Evolutionary conservation across 768 basidiomycete species (phyloP).

Genomic region (Royoungia palumana): DNA sequence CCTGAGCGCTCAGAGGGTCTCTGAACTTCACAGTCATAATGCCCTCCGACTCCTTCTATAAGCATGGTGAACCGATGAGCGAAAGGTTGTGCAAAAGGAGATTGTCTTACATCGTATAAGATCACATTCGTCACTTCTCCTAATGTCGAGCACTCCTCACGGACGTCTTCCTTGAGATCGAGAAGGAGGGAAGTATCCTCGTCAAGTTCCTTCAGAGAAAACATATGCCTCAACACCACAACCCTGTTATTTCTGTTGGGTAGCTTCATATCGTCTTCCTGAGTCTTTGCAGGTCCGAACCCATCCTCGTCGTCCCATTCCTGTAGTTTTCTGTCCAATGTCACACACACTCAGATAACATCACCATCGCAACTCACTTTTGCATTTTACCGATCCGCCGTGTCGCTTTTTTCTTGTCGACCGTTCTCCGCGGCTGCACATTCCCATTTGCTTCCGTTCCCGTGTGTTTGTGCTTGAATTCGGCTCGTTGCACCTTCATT

Average conservation of each 20-base stretch:
- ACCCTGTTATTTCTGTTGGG: conserved; percentile 65
- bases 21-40: conserved; percentile 96
- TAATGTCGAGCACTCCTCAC: conserved; percentile 85
- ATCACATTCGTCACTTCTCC: conserved; percentile 97
- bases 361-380: conserved; percentile 46
- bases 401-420: conserved; percentile 76
- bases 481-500: conserved; percentile 74
- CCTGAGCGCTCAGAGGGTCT: conserved; percentile 88
- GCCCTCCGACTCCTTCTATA: conserved; percentile 86
- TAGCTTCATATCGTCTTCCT: conserved; percentile 46
- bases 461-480: conserved; percentile 69
- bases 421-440: conserved; percentile 52
- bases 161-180: conserved; percentile 94
- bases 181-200: conserved; percentile 82
- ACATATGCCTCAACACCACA: conserved; percentile 95
- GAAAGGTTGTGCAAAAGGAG: not conserved
- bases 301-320: conserved; percentile 97
- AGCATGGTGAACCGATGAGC: conserved; percentile 2
- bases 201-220: conserved; percentile 79
- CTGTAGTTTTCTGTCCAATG: conserved; percentile 67
- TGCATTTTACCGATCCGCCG: conserved; percentile 83
- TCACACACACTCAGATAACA: not conserved
- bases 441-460: conserved; percentile 39
- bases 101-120: conserved; percentile 80
- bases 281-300: conserved; percentile 68